Conservation (phyloP, 2,329 filamentous ascomycete species). For the Talaromyces sp. region DNA sequence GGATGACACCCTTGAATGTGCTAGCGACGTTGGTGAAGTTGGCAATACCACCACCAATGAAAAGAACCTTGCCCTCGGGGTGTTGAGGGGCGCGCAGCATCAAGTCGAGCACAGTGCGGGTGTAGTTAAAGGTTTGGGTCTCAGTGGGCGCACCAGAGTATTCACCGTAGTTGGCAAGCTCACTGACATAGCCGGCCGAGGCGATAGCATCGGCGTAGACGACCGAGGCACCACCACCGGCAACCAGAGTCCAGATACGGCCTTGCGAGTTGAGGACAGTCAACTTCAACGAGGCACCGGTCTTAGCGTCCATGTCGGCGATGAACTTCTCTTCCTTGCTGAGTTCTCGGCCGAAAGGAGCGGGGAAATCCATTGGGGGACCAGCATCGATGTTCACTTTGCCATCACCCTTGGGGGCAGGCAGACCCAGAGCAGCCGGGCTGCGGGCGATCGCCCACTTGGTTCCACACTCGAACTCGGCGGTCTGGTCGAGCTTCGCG, state of each 20-base stretch:
- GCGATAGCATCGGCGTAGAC: conserved; percentile 99
- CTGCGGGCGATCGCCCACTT: conserved; percentile 98
- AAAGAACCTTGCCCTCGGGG: conserved; percentile 94
- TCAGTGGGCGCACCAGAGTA: conserved; percentile 99
- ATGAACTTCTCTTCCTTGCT: conserved; percentile 99
- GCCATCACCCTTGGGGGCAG: conserved; percentile 58
- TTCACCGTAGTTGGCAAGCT: conserved; percentile 99
- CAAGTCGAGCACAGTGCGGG: conserved; percentile 90
- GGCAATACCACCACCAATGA: conserved; percentile 99
- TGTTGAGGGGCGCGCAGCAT: conserved; percentile 86
- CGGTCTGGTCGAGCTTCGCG: conserved; percentile 97
- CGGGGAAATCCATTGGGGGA: conserved; percentile 97
- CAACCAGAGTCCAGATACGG: conserved; percentile 96
- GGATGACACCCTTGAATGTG: conserved; percentile 99
- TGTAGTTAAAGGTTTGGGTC: conserved; percentile 99
- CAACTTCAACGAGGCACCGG: conserved; percentile 96
- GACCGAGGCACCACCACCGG: conserved; percentile 98
- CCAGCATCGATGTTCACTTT: conserved; percentile 94
- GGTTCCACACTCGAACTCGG: conserved; percentile 97
- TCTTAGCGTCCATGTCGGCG: conserved; percentile 97
- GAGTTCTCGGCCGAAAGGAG: conserved; percentile 96
- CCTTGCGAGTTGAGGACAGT: conserved; percentile 89
- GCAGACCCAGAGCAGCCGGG: conserved; percentile 79
- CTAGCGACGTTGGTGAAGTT: conserved; percentile 99
- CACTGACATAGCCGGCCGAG: conserved; percentile 87